Percentiles rank a stretch among this genome's conserved stretches.
Conservation (phyloP, 352 stramenopile genomes). For the Phytophthora niederhauseri region DNA sequence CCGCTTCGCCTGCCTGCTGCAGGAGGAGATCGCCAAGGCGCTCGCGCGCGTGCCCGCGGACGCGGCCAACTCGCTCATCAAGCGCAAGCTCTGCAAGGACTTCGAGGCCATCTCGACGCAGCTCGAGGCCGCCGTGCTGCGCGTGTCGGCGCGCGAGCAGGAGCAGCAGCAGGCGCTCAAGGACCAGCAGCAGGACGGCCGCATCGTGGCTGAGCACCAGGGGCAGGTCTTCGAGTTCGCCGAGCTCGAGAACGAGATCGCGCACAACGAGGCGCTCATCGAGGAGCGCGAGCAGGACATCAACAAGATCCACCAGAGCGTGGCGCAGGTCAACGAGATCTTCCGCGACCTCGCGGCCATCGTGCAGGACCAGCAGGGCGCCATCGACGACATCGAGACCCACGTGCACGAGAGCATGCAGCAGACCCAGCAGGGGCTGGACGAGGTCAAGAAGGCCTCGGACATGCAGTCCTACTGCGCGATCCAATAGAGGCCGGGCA, state of each 20-base stretch:
- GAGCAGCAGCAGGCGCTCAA: conserved; percentile 57
- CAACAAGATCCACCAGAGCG: conserved; percentile 87
- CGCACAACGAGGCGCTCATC: conserved; percentile 89
- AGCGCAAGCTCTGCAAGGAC: conserved; percentile 83
- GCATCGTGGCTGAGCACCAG: conserved; percentile 70
- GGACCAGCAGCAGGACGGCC: conserved; percentile 46
- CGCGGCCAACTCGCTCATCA: conserved; percentile 67
- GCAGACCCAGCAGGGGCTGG: conserved; percentile 83
- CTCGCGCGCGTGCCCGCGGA: conserved; percentile 65
- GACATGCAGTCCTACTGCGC: conserved; percentile 75
- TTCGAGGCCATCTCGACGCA: conserved; percentile 81
- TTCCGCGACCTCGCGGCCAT: conserved; percentile 88
- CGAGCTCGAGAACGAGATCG: conserved; percentile 56
- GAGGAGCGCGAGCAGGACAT: conserved; percentile 90
- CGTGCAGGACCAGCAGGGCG: conserved; percentile 84
- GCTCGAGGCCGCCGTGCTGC: conserved; percentile 67
- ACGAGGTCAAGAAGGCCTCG: conserved; percentile 87
- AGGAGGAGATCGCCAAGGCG: conserved; percentile 80
- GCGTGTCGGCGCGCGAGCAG: conserved; percentile 71
- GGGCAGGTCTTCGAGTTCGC: conserved; percentile 49
- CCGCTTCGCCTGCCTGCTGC: conserved; percentile 80
- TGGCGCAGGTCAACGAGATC: conserved; percentile 93
- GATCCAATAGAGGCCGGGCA: conserved; percentile 55
- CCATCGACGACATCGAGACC: conserved; percentile 87
- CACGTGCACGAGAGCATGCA: conserved; percentile 86